Percentiles rank a stretch among this genome's conserved stretches.
phyloP scores from a whole-genome alignment of 768 basidiomycete genomes.

The Austroboletus eburneus region DNA sequence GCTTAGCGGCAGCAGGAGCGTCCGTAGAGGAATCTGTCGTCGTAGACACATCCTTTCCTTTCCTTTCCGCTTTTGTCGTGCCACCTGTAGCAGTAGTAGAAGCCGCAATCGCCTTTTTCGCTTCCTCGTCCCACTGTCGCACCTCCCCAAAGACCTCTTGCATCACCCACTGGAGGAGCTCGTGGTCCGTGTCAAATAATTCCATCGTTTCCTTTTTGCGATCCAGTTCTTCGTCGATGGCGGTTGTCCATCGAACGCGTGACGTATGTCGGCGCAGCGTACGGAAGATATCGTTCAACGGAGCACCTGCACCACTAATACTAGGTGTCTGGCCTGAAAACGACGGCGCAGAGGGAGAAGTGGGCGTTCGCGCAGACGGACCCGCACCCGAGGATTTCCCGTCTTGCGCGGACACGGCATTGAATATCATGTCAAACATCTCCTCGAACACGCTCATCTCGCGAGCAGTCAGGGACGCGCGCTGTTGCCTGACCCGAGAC shows the following conservation, averaged over 20 bases:
- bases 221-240: conserved; percentile 55
- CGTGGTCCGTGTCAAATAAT: conserved; percentile 59
- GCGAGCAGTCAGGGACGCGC: conserved; percentile 62
- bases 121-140: conserved; percentile 44
- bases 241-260: conserved; percentile 46
- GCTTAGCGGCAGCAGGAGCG: neutral
- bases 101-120: conserved; percentile 35
- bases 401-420: conserved; percentile 40
- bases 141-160: conserved; percentile 65
- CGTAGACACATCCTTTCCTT: neutral
- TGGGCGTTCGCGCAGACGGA: conserved; percentile 1
- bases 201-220: conserved; percentile 72
- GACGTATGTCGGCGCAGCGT: conserved; percentile 52
- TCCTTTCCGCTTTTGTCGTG: neutral
- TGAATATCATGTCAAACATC: conserved; percentile 71
- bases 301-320: conserved; percentile 13
- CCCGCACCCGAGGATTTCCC: conserved; percentile 1
- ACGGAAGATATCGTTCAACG: conserved; percentile 48
- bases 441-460: conserved; percentile 66
- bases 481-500: conserved; percentile 25
- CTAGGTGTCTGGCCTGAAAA: conserved; percentile 10
- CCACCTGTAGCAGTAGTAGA: neutral
- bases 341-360: neutral
- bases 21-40: neutral
- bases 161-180: conserved; percentile 72